These are phyloP conservation scores for Fusarium succisae DNA, from an alignment of 2,329 filamentous ascomycete species.

Conservation along the genomic window DNA sequence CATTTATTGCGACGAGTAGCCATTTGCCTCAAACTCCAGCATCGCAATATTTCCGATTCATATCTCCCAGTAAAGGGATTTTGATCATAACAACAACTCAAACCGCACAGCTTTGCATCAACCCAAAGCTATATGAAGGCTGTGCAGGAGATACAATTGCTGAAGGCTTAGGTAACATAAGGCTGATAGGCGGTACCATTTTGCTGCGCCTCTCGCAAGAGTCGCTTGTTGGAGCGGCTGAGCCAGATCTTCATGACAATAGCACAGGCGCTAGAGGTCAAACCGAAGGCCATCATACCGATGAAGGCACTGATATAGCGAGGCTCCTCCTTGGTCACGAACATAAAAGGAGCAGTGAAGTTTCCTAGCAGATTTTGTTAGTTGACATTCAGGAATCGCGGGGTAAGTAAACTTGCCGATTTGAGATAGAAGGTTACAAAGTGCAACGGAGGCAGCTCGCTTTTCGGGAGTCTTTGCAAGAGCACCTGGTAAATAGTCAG, in stretches of 20 bases:
- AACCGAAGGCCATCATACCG: slow-evolving; percentile 15
- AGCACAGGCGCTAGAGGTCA: neutral
- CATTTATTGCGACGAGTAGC: accelerated
- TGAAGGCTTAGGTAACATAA: neutral
- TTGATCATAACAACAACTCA: too few species aligned
- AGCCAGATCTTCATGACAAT: slow-evolving; percentile 14
- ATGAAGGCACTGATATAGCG: slow-evolving; percentile 17
- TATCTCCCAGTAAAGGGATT: too few species aligned
- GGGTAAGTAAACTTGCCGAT: neutral
- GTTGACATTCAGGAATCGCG: accelerated
- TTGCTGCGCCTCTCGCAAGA: slow-evolving; percentile 6
- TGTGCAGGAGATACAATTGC: too few species aligned
- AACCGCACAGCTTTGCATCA: neutral
- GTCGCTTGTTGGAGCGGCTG: slow-evolving; percentile 1
- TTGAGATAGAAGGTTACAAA: slow-evolving; percentile 4
- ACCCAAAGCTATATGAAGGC: too few species aligned
- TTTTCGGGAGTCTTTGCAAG: slow-evolving; percentile 7
- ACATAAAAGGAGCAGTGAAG: slow-evolving; percentile 18
- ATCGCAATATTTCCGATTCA: too few species aligned
- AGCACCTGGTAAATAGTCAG: neutral
- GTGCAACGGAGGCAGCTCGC: slow-evolving; percentile 9
- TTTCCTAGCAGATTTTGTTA: neutral
- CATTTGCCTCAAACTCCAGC: accelerated
- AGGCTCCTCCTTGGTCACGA: slow-evolving; percentile 8
- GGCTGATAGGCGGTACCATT: slow-evolving; percentile 15